Base-by-base conservation (phyloP, 768 basidiomycete species). In the Psilocybe subaeruginosa region DNA sequence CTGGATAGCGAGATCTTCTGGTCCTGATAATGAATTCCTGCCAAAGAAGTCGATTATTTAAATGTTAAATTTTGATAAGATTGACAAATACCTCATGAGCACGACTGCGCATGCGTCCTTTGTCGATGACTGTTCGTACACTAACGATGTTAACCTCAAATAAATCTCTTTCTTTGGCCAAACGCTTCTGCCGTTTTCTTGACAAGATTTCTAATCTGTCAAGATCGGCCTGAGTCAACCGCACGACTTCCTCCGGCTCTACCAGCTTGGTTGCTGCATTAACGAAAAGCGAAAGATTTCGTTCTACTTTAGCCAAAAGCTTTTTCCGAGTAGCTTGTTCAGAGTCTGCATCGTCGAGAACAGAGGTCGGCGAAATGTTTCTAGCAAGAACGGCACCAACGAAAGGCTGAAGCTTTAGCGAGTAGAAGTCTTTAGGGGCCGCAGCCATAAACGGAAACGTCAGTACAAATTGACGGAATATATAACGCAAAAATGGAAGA, bases 21-120 rank as follows among this genome's bases (percentile, higher is more conserved):
- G 96, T 99, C 31, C 94, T 87, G 31, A 99, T 87, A 66, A 99
- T 88, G 72, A 99, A 99, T 82, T 99, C 97, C 92, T 99, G 68
- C 16, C 52, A 39, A 52, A 51, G 66, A 45, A 58, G 65, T 55
- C 58, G 45, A 57, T 23, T 14, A 57, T 37, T 57, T 4, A 37
- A 37, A 56, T 55, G 33, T 43, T 56, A 6, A 23, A 52, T 58
- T 33, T 33, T 45, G 58, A 43, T 43, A 49, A 66, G 45, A 47
- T 62, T 14, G 27, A 54, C n/a, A 77, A 85, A 64, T 70, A 92
- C 96, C 77, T 99, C 96, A 73, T 97, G 96, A 11, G 80, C 84
- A 66, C 89, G 86, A 72, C 86, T 94, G 60, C 97, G 81, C 64
- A 99, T 84, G 43, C 94, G 85, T 7, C 93, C 92, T 76, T 88